Evolutionary conservation across 495 filamentous ascomycete genomes (phyloP), one percentile per base, ranked within the genome.

Genomic region (Daldinia vernicosa): DNA sequence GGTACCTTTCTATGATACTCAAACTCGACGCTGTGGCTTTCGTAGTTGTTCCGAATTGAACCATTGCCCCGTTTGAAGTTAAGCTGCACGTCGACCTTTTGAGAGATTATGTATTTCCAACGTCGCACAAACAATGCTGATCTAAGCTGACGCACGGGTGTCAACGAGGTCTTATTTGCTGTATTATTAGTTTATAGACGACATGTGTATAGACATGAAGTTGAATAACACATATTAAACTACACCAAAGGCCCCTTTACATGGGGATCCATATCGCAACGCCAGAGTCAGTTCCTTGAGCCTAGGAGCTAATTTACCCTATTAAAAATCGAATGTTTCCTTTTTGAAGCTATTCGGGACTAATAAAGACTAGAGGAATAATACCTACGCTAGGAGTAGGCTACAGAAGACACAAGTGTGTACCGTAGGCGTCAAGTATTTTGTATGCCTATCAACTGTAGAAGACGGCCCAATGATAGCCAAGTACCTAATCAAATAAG

Each of bases 81-180:
- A 17, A 40, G 14, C 15, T 15, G 39, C 39, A 40, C n/a, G 39
- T 40, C 6, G 39, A 40, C 39, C n/a, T 40, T 47, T 47, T 17
- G 14, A 14, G 26, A 53, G 30, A 52, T 28, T 51, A 51, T n/a
- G n/a, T n/a, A 5, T 17, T 12, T 26, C 11, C 7, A 28, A n/a
- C 26, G 50, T 53, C 26, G 26, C 15, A 53, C 50, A 53, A 53
- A 53, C 6, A 30, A 5, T 45, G 50, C 50, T 53, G 26, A 53
- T 14, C 6, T 17, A 30, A 51, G 50, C 50, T 26, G 19, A 12
- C 43, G 17, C 40, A 45, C 14, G 37, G n/a, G n/a, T 45, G 12
- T 24, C 43, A 24, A 47, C 24, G 3, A 9, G 1, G 17, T 47
- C 17, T 47, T 47, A 47, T 22, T 47, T 47, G 43, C 17, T 22